Percentiles rank a stretch among this genome's conserved stretches.
These are phyloP conservation scores for Scorias spongiosa DNA, from an alignment of 2,329 filamentous ascomycete genomes.

Conservation along the genomic window DNA sequence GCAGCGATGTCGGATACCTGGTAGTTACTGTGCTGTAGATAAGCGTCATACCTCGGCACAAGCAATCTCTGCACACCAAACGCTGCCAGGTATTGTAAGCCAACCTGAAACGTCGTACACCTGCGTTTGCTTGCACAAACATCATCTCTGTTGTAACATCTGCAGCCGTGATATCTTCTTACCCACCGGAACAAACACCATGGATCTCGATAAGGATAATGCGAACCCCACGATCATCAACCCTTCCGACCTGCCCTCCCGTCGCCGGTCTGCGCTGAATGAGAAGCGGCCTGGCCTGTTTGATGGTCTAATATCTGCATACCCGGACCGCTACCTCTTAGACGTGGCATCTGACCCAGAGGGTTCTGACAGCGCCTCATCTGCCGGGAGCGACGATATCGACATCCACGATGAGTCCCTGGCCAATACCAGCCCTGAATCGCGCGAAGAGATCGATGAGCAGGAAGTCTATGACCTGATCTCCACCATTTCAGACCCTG, in stretches of 20 bases:
- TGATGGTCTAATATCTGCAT: conserved; percentile 35
- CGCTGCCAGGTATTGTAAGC: too few species aligned
- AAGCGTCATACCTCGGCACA: too few species aligned
- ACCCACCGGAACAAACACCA: conserved; percentile 3
- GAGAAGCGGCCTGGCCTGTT: conserved; percentile 40
- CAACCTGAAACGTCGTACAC: too few species aligned
- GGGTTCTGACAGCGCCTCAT: conserved; percentile 11
- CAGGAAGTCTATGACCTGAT: conserved; percentile 97
- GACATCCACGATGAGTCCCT: conserved; percentile 13
- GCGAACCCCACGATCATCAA: conserved; percentile 89
- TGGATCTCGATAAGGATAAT: conserved; percentile 43
- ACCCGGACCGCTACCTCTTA: conserved; percentile 33
- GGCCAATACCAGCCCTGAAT: conserved; percentile 40
- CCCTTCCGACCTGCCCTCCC: conserved; percentile 73
- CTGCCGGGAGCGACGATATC: conserved; percentile 38
- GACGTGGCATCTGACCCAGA: conserved; percentile 13
- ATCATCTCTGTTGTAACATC: too few species aligned
- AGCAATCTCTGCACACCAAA: too few species aligned
- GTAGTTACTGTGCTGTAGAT: too few species aligned
- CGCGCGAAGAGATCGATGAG: conserved; percentile 76
- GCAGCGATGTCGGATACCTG: too few species aligned
- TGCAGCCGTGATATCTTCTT: too few species aligned
- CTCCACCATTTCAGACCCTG: conserved; percentile 85
- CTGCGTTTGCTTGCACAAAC: too few species aligned
- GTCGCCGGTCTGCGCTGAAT: conserved; percentile 36